Conservation (phyloP, 2,329 filamentous ascomycete species). For the Helotiales sp. region DNA sequence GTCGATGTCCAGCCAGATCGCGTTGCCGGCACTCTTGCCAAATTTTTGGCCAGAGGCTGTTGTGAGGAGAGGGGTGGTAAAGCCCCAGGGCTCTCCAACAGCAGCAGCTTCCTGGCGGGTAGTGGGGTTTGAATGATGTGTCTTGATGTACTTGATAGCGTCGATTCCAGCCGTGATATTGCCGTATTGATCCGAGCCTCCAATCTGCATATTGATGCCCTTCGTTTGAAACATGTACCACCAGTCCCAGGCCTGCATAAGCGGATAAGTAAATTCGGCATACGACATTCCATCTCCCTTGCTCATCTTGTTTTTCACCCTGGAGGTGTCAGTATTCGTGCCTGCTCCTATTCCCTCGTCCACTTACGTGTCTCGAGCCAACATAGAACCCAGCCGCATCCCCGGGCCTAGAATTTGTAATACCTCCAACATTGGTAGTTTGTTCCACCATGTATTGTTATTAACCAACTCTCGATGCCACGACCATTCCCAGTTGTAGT, state of each 20-base stretch:
- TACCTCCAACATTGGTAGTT: constrained; percentile 73
- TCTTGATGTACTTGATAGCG: constrained; percentile 75
- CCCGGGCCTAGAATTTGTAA: constrained; percentile 73
- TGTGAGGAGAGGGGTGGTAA: constrained; percentile 89
- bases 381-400: constrained; percentile 82
- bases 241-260: constrained; percentile 97
- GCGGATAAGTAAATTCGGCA: constrained; percentile 89
- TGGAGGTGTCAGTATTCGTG: constrained; percentile 27
- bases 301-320: constrained; percentile 80
- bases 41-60: constrained; percentile 87
- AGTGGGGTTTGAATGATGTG: constrained; percentile 55
- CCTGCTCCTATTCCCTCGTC: neutral
- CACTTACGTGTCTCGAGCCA: constrained; percentile 83
- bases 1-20: constrained; percentile 85
- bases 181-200: constrained; percentile 93
- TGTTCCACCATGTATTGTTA: constrained; percentile 84
- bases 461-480: constrained; percentile 74
- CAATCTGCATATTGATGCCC: constrained; percentile 83
- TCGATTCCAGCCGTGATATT: constrained; percentile 94
- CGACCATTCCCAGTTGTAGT: constrained; percentile 67
- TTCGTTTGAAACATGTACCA: constrained; percentile 79
- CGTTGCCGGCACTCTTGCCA: constrained; percentile 93
- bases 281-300: constrained; percentile 92
- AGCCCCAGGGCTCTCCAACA: constrained; percentile 67
- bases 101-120: constrained; percentile 51